phyloP scores from a whole-genome alignment of 2,329 filamentous ascomycete species.

The Colletotrichum tanaceti region DNA sequence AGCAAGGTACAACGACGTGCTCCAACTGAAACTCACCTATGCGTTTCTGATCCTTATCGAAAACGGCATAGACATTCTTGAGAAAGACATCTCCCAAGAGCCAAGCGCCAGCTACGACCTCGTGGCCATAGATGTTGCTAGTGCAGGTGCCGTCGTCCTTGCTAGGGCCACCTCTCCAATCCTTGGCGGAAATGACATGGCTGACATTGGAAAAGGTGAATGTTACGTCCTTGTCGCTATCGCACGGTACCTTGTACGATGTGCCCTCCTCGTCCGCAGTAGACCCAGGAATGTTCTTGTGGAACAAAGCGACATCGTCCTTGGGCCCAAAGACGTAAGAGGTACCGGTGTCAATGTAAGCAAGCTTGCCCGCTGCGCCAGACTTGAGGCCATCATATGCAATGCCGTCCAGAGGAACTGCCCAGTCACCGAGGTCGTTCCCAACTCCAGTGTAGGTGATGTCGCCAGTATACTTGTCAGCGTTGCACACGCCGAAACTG shows the following conservation, averaged over 20 bases:
- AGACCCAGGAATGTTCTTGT: slow-evolving; percentile 74
- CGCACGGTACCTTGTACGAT: slow-evolving; percentile 79
- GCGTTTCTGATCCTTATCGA: slow-evolving; percentile 76
- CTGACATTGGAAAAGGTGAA: slow-evolving; percentile 75
- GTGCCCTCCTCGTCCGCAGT: slow-evolving; percentile 63
- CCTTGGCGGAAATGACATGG: slow-evolving; percentile 75
- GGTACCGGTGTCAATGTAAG: slow-evolving; percentile 87
- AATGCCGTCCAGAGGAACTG: slow-evolving; percentile 75
- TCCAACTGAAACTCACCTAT: slow-evolving; percentile 63
- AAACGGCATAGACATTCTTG: slow-evolving; percentile 90
- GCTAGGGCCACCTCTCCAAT: slow-evolving; percentile 71
- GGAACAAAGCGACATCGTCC: slow-evolving; percentile 71
- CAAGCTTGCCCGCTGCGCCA: slow-evolving; percentile 66
- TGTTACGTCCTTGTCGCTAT: slow-evolving; percentile 68
- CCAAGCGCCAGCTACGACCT: slow-evolving; percentile 76
- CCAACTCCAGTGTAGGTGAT: slow-evolving; percentile 73
- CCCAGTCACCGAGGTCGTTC: slow-evolving; percentile 72
- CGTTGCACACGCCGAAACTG: slow-evolving; percentile 78
- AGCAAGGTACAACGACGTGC: background rate
- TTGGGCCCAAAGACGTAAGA: slow-evolving; percentile 80
- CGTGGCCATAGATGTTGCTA: slow-evolving; percentile 80
- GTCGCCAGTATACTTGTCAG: slow-evolving; percentile 73
- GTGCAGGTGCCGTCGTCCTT: slow-evolving; percentile 64
- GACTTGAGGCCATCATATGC: slow-evolving; percentile 69
- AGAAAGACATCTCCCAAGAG: slow-evolving; percentile 87